These are phyloP conservation scores for Chrysanthemum lavandulifolium DNA, from an alignment of 129 eudicot species.

Conservation along the genomic window DNA sequence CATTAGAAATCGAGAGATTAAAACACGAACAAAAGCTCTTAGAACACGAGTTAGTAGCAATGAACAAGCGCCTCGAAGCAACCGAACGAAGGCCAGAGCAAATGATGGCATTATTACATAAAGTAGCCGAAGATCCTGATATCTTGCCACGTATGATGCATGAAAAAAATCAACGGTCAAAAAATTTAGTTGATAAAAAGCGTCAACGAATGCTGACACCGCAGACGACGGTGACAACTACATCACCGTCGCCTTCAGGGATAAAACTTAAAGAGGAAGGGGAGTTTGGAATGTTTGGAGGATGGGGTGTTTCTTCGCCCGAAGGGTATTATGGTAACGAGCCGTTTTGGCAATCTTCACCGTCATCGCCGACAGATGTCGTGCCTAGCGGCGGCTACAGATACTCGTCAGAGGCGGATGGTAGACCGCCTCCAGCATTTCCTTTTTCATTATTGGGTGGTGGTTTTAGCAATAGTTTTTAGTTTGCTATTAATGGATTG, in stretches of 20 bases:
- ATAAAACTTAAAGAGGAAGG: constrained; percentile 33
- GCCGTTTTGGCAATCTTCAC: constrained; percentile 35
- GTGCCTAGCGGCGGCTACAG: constrained; percentile 8
- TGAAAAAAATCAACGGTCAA: constrained; percentile 42
- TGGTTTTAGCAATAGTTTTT: constrained; percentile 49
- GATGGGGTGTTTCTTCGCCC: constrained; percentile 24
- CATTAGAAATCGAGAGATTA: constrained; percentile 53
- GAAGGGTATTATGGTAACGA: constrained; percentile 36
- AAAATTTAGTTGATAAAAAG: constrained; percentile 40
- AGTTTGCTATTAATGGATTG: not conserved
- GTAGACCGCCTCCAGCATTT: constrained; percentile 47
- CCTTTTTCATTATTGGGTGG: constrained; percentile 76
- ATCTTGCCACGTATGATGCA: constrained; percentile 56
- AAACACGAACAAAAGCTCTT: constrained; percentile 57
- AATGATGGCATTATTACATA: constrained; percentile 73
- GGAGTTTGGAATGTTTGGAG: constrained; percentile 13
- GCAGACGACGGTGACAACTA: not conserved
- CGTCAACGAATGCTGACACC: constrained; percentile 41
- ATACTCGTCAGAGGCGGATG: constrained; percentile 22
- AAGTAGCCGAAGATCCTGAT: constrained; percentile 75
- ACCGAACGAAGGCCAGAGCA: constrained; percentile 77
- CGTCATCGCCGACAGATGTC: constrained; percentile 29
- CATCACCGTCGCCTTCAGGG: constrained; percentile 30
- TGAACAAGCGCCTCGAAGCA: constrained; percentile 73
- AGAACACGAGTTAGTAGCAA: constrained; percentile 53